These are phyloP conservation scores for Colletotrichum sp. DNA, from an alignment of 2,329 filamentous ascomycete genomes.

Conservation along the genomic window DNA sequence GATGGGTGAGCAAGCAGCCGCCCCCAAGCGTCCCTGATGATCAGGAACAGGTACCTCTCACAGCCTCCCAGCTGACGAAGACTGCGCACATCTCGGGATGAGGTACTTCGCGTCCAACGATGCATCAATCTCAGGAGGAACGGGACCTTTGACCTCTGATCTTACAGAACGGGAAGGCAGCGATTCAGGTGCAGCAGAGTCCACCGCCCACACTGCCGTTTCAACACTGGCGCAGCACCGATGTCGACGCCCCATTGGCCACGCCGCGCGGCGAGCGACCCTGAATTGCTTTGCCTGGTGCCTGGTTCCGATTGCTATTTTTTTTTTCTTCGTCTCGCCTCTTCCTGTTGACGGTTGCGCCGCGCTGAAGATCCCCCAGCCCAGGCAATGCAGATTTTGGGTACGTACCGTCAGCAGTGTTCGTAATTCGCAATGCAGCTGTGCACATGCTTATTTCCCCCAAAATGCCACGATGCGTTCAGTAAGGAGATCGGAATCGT, in stretches of 20 bases:
- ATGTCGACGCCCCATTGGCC: not conserved
- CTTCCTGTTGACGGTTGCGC: not conserved
- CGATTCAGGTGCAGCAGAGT: slow-evolving; percentile 4
- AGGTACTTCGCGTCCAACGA: not conserved
- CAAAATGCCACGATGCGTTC: not conserved
- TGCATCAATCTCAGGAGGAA: not conserved
- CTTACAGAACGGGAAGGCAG: not conserved
- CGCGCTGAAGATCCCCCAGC: not conserved
- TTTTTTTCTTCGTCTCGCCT: not conserved
- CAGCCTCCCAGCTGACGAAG: not conserved
- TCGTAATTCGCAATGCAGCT: not conserved
- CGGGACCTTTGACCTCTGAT: not conserved
- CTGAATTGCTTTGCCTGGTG: not conserved
- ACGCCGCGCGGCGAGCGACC: not conserved
- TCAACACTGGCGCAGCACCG: not conserved
- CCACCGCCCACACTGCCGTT: slow-evolving; percentile 6
- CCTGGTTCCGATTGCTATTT: not conserved
- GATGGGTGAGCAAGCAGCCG: not conserved
- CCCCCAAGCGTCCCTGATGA: not conserved
- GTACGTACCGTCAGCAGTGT: not conserved
- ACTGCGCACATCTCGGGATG: not conserved
- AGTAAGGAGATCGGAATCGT: not conserved
- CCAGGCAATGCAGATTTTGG: not conserved
- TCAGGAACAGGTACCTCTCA: not conserved
- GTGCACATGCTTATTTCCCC: not conserved